Base-by-base conservation (phyloP, 495 filamentous ascomycete genomes). In the Lasiosphaeria hispida region DNA sequence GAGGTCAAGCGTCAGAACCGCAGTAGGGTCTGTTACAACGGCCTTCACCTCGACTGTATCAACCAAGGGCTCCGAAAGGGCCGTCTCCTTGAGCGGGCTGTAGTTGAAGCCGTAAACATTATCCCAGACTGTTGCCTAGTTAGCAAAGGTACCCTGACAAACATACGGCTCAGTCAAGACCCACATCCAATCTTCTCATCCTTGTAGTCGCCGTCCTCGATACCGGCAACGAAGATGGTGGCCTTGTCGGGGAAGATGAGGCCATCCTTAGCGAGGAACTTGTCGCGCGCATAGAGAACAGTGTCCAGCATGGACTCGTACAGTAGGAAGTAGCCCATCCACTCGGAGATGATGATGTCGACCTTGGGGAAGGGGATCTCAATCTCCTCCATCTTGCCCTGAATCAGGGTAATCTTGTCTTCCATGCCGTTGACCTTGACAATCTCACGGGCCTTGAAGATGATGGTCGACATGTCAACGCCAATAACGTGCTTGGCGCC, bases 241-340 rank as follows among this genome's bases (percentile, higher is more conserved):
- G 88, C 88, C 78, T 96, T 90, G 63, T 91, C 90, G 9, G 92
- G 92, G 66, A 92, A 90, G 82, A 97, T 95, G 37, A 96, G 76
- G 30, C 92, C 92, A 8, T 86, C 84, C 64, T 74, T 73, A 19
- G 71, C 83, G 17, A 97, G 85, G 73, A 90, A 96, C 59, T 79
- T 85, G 73, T 97, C 92, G 43, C 92, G 80, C 18, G 92, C 92
- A 59, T 88, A 91, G 48, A 97, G 77, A 35, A 97, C 92, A 9
- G 91, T 95, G 72, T 96, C 91, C 59, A 97, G 82, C 92, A 97
- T 97, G 63, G 85, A 87, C 79, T 97, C 92, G 69, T 94, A 97
- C 7, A 97, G 82, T 4, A 97, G 78, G 69, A 89, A 88, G 69
- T 97, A 97, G 4, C 92, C 92, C 92, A 97, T 97, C 92, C 92